Percentiles rank a stretch among this genome's conserved stretches.
These are phyloP conservation scores for Murraya paniculata DNA, from an alignment of 345 rosid genomes.

Conservation along the genomic window DNA sequence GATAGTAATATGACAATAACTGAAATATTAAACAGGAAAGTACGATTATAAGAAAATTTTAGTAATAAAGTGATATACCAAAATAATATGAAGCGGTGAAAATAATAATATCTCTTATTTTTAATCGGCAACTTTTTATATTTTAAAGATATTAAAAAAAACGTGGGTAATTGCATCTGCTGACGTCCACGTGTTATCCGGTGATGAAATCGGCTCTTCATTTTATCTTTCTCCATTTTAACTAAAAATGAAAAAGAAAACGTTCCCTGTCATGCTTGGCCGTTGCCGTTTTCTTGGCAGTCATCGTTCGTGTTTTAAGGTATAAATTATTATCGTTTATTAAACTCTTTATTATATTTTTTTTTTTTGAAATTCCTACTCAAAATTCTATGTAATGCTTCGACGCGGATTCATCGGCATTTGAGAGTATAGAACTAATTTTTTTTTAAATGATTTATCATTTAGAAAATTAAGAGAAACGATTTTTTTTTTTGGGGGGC, in stretches of 20 bases:
- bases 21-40: too few relatives aligned
- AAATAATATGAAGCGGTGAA: too few relatives aligned
- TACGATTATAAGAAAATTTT: too few relatives aligned
- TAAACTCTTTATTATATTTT: background rate
- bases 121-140: too few relatives aligned
- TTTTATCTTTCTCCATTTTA: background rate
- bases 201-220: background rate
- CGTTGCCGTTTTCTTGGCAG: background rate
- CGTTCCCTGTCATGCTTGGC: background rate
- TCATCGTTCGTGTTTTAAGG: background rate
- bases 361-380: too few relatives aligned
- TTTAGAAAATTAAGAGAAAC: background rate
- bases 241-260: background rate
- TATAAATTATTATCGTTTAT: background rate
- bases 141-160: too few relatives aligned
- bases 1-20: too few relatives aligned
- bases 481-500: background rate
- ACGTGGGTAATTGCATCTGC: background rate
- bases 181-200: background rate
- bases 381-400: background rate
- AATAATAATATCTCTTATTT: too few relatives aligned
- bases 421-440: background rate
- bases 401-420: background rate
- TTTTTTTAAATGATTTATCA: background rate
- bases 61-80: too few relatives aligned